Base-by-base conservation (phyloP, 2,329 filamentous ascomycete species). In the Trichophyton rubrum region DNA sequence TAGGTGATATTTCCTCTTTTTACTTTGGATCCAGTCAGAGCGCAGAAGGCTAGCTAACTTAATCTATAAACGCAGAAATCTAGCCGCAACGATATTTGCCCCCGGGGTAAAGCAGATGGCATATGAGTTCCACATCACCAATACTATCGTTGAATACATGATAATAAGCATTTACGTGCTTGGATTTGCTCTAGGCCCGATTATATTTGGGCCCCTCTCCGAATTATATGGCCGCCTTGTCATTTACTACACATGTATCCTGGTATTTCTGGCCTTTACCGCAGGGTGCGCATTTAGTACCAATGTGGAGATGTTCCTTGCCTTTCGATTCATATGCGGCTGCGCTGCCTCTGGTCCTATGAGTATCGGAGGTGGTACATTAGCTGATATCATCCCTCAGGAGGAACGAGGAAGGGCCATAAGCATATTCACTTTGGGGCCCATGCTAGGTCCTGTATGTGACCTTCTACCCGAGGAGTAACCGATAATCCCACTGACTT, bases 391-490 rank as follows among this genome's bases (percentile, higher is more conserved):
- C 0, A 43, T 43, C 5, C 40, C 40, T n/a, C 15, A n/a, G 6
- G 40, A 43, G 13, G n/a, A 43, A 5, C 40, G 40, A 17, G 40
- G 40, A 2, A 65, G 67, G 60, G 76, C 73, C n/a, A 77, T 76
- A 63, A 68, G 72, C 1, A 68, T 77, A 8, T 79, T 74, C 71
- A 71, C 69, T 2, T 63, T 77, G 41, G 74, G 66, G 1, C 74
- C 73, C 7, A 62, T 76, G 8, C 30, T 62, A 40, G 61, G 58
- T 24, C 24, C 55, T 56, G 45, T 51, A 27, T 5, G 22, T 51
- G 22, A 27, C 24, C 20, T 13, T 15, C 45, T 7, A 24, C 15
- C 11, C 20, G 11, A 51, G 11, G 20, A 11, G 13, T 11, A 15
- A 15, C 22, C 5, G 1, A 15, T 2, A 3, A 51, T 7, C 22